Base-by-base conservation (phyloP, 768 basidiomycete genomes). In the Kondoa malvinella region DNA sequence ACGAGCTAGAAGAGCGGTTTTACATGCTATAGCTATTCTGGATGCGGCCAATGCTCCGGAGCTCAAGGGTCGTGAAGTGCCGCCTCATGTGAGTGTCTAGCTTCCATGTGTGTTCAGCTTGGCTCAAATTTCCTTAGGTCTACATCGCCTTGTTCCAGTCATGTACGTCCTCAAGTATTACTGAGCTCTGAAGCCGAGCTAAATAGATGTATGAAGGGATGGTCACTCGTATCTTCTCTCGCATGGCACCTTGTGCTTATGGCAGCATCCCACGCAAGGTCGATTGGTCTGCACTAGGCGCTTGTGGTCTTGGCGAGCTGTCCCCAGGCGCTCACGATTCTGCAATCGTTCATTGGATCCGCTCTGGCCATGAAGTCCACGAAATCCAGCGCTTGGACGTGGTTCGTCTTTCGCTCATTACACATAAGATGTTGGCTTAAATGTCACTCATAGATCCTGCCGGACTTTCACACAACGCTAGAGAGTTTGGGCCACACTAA, bases 141-240 rank as follows among this genome's bases (percentile, higher is more conserved):
- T 63, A 63, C 61, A 32, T 63, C 32, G 33, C 16, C 61, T 33
- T 63, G 15, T 63, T 30, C 30, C 61, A 63, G 32, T 27, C 61
- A 3, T 27, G 12, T n/a, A n/a, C n/a, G n/a, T n/a, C n/a, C n/a
- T n/a, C n/a, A n/a, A n/a, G n/a, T n/a, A n/a, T n/a, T n/a, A n/a
- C n/a, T n/a, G n/a, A n/a, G n/a, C n/a, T n/a, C n/a, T n/a, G n/a
- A n/a, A n/a, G n/a, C n/a, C n/a, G n/a, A n/a, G n/a, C n/a, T n/a
- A n/a, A n/a, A n/a, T n/a, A n/a, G n/a, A n/a, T n/a, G n/a, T n/a
- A n/a, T n/a, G n/a, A n/a, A n/a, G n/a, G 40, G 40, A 50, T 50
- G 40, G 40, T 50, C 40, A 50, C 40, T 50, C 40, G 40, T 21
- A 50, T 50, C 40, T 50, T 50, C 40, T 8, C 40, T 21, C 8